Conservation (phyloP, 2,329 filamentous ascomycete species). For the Orbilia brochopaga region DNA sequence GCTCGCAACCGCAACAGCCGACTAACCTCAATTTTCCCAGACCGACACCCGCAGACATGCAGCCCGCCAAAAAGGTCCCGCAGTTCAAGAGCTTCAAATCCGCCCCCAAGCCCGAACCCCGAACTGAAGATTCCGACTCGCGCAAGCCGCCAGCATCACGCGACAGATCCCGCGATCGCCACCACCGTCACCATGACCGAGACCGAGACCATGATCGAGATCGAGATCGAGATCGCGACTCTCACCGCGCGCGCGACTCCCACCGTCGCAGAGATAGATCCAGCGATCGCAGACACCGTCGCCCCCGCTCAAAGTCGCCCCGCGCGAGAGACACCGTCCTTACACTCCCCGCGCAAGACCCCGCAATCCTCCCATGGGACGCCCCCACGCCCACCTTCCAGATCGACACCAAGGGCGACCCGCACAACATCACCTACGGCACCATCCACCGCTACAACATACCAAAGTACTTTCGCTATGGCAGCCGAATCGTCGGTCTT, state of each 20-base stretch:
- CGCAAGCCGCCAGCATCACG: slow-evolving; percentile 21
- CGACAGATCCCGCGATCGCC: slow-evolving; percentile 23
- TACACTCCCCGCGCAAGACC: slow-evolving; percentile 23
- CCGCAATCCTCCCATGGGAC: slow-evolving; percentile 51
- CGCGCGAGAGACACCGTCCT: slow-evolving; percentile 16
- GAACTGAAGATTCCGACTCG: slow-evolving; percentile 32
- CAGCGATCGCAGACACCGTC: background rate
- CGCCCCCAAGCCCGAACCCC: slow-evolving; percentile 8
- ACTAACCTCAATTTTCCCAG: too few relatives aligned
- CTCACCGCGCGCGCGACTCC: slow-evolving; percentile 14
- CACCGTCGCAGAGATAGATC: slow-evolving; percentile 1
- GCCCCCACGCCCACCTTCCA: slow-evolving; percentile 55
- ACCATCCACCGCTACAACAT: slow-evolving; percentile 73
- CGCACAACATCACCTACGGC: slow-evolving; percentile 75
- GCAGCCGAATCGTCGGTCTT: slow-evolving; percentile 74
- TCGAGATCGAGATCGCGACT: slow-evolving; percentile 5
- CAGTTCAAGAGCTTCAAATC: slow-evolving; percentile 43
- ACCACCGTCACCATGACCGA: background rate
- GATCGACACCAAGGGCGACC: slow-evolving; percentile 77
- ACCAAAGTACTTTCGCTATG: slow-evolving; percentile 72
- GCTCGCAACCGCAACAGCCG: too few relatives aligned
- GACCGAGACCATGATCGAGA: slow-evolving; percentile 27
- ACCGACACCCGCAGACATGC: slow-evolving; percentile 2
- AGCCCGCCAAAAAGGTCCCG: slow-evolving; percentile 27
- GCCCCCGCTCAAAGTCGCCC: slow-evolving; percentile 17